A percentile compares a stretch with the other conserved stretches of the same genome.
phyloP scores from a whole-genome alignment of 306 rosid species.

The Bauhinia variegata region DNA sequence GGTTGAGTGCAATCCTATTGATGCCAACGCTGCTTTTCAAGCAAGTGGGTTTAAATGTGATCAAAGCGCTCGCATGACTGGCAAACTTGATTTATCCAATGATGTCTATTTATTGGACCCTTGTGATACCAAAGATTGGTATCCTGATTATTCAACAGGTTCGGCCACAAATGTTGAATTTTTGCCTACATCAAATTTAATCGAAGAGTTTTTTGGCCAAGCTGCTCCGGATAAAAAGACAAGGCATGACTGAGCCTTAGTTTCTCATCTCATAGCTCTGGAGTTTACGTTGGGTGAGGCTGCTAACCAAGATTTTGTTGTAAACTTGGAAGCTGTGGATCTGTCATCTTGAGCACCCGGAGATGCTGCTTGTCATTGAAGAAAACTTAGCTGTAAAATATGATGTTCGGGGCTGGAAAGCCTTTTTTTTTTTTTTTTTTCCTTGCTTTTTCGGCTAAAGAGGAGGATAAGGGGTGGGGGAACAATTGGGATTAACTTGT shows the following conservation, averaged over 20 bases:
- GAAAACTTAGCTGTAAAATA: conserved; percentile 23
- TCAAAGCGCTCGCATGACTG: conserved; percentile 28
- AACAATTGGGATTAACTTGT: conserved; percentile 21
- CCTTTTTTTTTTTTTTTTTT: conserved; percentile 27
- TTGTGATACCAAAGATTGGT: conserved; percentile 57
- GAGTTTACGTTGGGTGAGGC: conserved; percentile 10
- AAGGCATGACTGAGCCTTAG: conserved; percentile 29
- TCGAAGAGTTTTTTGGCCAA: conserved; percentile 55
- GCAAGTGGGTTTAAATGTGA: conserved; percentile 37
- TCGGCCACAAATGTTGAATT: conserved; percentile 46
- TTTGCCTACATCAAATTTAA: conserved; percentile 59
- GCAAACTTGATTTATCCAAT: conserved; percentile 37
- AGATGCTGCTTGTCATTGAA: neutral
- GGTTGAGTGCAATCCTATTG: conserved; percentile 25
- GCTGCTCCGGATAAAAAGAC: conserved; percentile 40
- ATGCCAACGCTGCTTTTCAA: conserved; percentile 33
- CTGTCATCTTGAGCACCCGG: neutral
- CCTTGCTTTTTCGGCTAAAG: neutral
- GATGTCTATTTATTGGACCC: conserved; percentile 45
- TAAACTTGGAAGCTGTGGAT: neutral
- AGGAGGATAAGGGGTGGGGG: neutral
- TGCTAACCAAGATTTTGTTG: conserved; percentile 8
- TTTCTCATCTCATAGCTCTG: neutral
- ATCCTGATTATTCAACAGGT: conserved; percentile 36
- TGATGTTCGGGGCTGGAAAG: neutral